Evolutionary conservation across 1,284 basidiomycete species (phyloP).

Genomic region (Fomes fomentarius): DNA sequence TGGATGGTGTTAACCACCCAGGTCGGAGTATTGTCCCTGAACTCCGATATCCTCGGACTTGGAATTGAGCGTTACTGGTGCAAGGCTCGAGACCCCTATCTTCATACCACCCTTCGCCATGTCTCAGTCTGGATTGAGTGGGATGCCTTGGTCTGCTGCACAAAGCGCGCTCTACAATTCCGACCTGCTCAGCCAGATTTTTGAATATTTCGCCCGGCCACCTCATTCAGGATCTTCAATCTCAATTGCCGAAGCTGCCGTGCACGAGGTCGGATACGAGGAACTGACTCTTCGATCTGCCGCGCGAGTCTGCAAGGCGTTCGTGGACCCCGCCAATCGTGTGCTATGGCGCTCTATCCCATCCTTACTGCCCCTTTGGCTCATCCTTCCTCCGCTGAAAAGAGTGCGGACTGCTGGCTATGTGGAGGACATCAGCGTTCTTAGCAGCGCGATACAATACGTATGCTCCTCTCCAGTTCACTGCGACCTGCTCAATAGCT

Average conservation of each 20-base stretch:
- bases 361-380: neutral
- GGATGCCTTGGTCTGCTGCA: no score
- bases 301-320: constrained; percentile 1
- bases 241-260: neutral
- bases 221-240: neutral
- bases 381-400: neutral
- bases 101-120: no score
- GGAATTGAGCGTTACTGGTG: no score
- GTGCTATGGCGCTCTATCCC: neutral
- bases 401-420: neutral
- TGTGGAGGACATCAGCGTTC: no score
- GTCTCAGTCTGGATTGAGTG: no score
- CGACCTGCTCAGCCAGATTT: neutral
- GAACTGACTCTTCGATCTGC: neutral
- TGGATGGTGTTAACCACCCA: no score
- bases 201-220: neutral
- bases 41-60: no score
- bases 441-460: neutral
- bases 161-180: neutral
- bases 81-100: no score
- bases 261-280: neutral
- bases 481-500: neutral
- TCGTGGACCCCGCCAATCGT: constrained; percentile 2
- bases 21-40: no score
- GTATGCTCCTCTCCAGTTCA: neutral